Evolutionary conservation across 306 rosid species (phyloP).

Genomic region (Pyrus bretschneideri): DNA sequence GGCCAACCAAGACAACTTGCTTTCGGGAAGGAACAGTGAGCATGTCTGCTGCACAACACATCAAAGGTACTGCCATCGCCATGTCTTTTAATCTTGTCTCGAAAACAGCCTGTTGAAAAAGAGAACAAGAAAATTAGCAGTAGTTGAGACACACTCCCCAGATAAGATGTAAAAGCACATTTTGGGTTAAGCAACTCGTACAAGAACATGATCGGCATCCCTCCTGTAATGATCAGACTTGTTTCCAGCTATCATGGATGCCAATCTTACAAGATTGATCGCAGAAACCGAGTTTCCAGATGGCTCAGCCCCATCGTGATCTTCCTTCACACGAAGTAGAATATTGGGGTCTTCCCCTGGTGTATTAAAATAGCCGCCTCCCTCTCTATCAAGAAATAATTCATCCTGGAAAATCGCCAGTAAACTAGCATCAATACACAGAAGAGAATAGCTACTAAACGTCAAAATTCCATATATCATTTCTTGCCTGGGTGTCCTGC

Average conservation of each 20-base stretch:
- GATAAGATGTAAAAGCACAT: neutral
- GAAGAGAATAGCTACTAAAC: neutral
- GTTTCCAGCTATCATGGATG: constrained; percentile 63
- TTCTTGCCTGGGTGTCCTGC: constrained; percentile 79
- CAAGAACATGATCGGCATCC: constrained; percentile 87
- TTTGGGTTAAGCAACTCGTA: constrained; percentile 15
- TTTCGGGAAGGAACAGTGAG: constrained; percentile 46
- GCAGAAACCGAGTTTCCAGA: constrained; percentile 90
- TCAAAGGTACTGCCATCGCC: constrained; percentile 93
- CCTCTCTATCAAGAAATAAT: constrained; percentile 76
- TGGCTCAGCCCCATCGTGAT: constrained; percentile 92
- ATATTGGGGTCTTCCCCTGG: constrained; percentile 84
- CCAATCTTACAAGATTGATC: constrained; percentile 67
- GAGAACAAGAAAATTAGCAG: constrained; percentile 6
- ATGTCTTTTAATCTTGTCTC: constrained; percentile 63
- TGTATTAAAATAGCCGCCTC: constrained; percentile 89
- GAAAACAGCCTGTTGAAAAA: constrained; percentile 67
- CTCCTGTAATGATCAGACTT: constrained; percentile 53
- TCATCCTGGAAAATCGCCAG: constrained; percentile 55
- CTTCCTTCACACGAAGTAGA: constrained; percentile 90
- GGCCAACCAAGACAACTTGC: constrained; percentile 81
- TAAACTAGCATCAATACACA: constrained; percentile 8
- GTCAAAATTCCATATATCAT: neutral
- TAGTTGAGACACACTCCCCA: neutral
- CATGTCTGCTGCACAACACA: constrained; percentile 93